phyloP scores from a whole-genome alignment of 495 filamentous ascomycete species.

The Aspergillus coremiiformis region DNA sequence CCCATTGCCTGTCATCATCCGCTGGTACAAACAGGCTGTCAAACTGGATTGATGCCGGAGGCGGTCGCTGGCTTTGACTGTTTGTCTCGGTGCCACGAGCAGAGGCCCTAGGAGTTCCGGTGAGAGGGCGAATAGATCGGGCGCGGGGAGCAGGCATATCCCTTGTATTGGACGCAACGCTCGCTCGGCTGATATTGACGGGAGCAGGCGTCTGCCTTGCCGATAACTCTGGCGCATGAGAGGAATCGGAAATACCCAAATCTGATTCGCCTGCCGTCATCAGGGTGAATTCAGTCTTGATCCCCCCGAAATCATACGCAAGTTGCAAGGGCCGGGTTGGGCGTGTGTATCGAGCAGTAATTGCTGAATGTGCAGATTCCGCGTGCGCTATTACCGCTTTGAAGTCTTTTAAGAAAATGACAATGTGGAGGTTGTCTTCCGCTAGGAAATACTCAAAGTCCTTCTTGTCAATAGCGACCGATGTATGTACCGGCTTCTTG shows the following conservation, averaged over 20 bases:
- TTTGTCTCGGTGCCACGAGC: conserved; percentile 11
- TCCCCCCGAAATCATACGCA: conserved; percentile 64
- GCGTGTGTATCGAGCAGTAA: conserved; percentile 71
- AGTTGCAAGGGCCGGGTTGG: conserved; percentile 80
- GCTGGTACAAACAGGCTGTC: conserved; percentile 73
- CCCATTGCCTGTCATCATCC: conserved; percentile 72
- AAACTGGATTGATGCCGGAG: conserved; percentile 55
- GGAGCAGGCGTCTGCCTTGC: conserved; percentile 26
- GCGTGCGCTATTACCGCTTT: conserved; percentile 84
- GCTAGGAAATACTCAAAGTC: conserved; percentile 82
- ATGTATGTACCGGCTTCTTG: conserved; percentile 90
- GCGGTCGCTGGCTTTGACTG: conserved; percentile 40
- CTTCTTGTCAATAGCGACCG: conserved; percentile 73
- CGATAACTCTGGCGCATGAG: conserved; percentile 29
- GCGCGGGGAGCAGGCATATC: conserved; percentile 21
- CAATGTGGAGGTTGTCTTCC: conserved; percentile 74
- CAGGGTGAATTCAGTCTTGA: conserved; percentile 79
- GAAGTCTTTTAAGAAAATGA: conserved; percentile 91
- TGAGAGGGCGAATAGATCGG: conserved; percentile 31
- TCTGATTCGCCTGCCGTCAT: conserved; percentile 85
- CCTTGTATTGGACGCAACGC: conserved; percentile 3
- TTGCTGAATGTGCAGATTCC: conserved; percentile 58
- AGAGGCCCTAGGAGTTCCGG: conserved; percentile 20
- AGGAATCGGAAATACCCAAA: conserved; percentile 29
- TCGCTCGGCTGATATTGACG: conserved; percentile 13